phyloP scores from a whole-genome alignment of 768 basidiomycete species.

The Trametes maxima region DNA sequence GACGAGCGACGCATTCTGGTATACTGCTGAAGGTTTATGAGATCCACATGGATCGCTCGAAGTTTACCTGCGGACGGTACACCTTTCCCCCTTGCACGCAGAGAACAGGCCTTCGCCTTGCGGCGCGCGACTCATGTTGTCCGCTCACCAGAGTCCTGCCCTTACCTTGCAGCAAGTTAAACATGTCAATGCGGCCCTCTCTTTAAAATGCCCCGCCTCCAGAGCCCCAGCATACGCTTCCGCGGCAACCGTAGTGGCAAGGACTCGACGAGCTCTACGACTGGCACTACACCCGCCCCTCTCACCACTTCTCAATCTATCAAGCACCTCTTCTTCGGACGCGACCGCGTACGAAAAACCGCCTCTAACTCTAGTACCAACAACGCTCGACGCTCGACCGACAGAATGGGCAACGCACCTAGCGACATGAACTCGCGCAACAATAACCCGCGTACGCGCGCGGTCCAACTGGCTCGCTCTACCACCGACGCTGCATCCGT shows the following conservation, averaged over 20 bases:
- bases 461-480: background rate
- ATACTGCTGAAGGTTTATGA: background rate
- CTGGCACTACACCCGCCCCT: background rate
- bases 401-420: conserved; percentile 22
- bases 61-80: conserved; percentile 4
- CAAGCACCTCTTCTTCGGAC: conserved; percentile 12
- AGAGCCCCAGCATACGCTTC: conserved; percentile 19
- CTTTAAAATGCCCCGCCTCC: conserved; percentile 18
- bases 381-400: background rate
- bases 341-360: background rate
- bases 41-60: background rate
- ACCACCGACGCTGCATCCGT: conserved; percentile 15
- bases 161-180: background rate
- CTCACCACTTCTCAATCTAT: background rate
- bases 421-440: conserved; percentile 21
- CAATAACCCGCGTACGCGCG: conserved; percentile 4
- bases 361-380: background rate
- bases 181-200: background rate
- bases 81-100: conserved; percentile 9
- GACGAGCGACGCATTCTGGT: too few species aligned
- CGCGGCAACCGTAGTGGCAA: conserved; percentile 10
- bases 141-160: conserved; percentile 1
- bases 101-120: conserved; percentile 2
- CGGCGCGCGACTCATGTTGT: conserved; percentile 8
- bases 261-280: background rate